phyloP scores from a whole-genome alignment of 169 alveolate species.

The Theileria equi region DNA sequence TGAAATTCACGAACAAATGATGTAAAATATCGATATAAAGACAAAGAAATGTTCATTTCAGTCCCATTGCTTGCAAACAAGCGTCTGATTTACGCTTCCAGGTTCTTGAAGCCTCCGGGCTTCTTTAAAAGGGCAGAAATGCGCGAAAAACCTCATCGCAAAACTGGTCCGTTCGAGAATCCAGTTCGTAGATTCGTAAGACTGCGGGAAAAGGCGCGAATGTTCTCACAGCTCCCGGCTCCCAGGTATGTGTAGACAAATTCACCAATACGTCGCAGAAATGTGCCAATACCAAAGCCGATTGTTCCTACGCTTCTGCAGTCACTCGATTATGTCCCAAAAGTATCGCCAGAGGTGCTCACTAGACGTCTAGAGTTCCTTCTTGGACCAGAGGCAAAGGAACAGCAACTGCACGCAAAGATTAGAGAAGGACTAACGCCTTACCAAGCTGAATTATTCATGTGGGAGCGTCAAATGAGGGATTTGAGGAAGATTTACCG shows the following conservation, averaged over 20 bases:
- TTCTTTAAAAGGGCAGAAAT: slow-evolving; percentile 81
- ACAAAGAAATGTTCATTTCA: not conserved
- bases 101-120: slow-evolving; percentile 63
- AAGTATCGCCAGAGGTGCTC: slow-evolving; percentile 70
- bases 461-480: slow-evolving; percentile 84
- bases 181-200: slow-evolving; percentile 76
- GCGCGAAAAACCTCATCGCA: slow-evolving; percentile 78
- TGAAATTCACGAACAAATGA: no score
- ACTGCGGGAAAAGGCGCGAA: slow-evolving; percentile 74
- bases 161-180: slow-evolving; percentile 78
- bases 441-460: slow-evolving; percentile 76
- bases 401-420: slow-evolving; percentile 76
- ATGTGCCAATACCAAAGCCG: slow-evolving; percentile 69
- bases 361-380: slow-evolving; percentile 75
- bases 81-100: slow-evolving; percentile 51
- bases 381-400: slow-evolving; percentile 69
- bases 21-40: no score
- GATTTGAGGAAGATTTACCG: slow-evolving; percentile 76
- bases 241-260: slow-evolving; percentile 56
- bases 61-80: not conserved
- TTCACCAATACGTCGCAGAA: slow-evolving; percentile 16
- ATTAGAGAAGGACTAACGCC: slow-evolving; percentile 81
- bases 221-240: slow-evolving; percentile 72
- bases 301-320: slow-evolving; percentile 44
- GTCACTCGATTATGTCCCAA: slow-evolving; percentile 71